Base-by-base conservation (phyloP, 306 rosid species). In the Trifolium fragiferum region DNA sequence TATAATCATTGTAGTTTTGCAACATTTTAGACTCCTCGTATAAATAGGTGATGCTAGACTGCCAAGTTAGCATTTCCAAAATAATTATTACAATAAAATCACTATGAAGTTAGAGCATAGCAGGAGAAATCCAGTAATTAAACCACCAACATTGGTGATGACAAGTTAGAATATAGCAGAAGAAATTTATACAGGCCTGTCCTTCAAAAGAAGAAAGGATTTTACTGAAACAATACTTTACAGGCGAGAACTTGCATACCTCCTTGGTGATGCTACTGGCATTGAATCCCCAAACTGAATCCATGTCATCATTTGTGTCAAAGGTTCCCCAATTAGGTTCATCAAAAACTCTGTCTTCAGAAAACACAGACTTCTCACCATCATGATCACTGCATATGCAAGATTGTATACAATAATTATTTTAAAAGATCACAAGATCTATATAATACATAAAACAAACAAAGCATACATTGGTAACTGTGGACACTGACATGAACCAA, bases 271-370 rank as follows among this genome's bases (percentile, higher is more conserved):
- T 67, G 85, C 84, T 83, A 65, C 59, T 78, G 16, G 90, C 62
- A 77, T 86, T 90, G 79, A 95, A 89, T 71, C 91, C 97, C 99
- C 98, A 95, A 40, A 92, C 86, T 3, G 98, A 89, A 83, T 92
- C 97, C 72, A 92, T 15, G 33, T 95, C 98, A 73, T 92, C 97
- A 65, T 92, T 92, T 30, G 85, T 18, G 79, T 92, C 99, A 43
- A 89, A 92, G 62, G 88, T 81, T 68, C 98, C 99, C 99, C 99
- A 95, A 4, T 81, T 76, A 51, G 90, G 87, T 74, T 92, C 99
- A 47, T 95, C 96, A 35, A 78, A 91, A 82, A 78, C 54, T 80
- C 86, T 87, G 82, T 86, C 92, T 54, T 91, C 91, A 53, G 92
- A 81, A 77, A 92, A 92, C 53, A 77, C 27, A 80, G 99, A 87